These are phyloP conservation scores for Fusarium sp. DNA, from an alignment of 2,329 filamentous ascomycete genomes.

Conservation along the genomic window DNA sequence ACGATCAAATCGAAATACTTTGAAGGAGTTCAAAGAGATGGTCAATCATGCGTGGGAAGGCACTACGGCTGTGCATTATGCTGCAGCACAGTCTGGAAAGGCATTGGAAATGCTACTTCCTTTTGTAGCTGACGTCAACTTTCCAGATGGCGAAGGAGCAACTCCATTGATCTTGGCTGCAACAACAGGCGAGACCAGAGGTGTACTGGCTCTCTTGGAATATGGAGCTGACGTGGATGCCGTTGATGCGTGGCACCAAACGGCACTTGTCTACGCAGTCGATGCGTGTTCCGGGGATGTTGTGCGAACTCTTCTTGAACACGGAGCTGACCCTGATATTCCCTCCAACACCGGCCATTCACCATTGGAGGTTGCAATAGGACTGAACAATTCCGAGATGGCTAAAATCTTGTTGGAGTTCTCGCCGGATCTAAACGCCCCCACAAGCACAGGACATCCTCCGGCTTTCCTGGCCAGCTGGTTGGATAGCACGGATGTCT, in stretches of 20 bases:
- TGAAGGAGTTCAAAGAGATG: conserved; percentile 22
- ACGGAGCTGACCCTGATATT: conserved; percentile 35
- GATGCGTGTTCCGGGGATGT: conserved; percentile 24
- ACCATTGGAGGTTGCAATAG: conserved; percentile 25
- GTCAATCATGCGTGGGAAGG: conserved; percentile 37
- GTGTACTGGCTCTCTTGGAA: conserved; percentile 29
- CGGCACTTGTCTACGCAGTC: conserved; percentile 35
- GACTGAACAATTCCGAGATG: conserved; percentile 28
- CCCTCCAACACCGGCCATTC: conserved; percentile 23
- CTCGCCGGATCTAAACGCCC: conserved; percentile 18
- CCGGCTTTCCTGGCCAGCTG: conserved; percentile 30
- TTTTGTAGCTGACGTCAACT: conserved; percentile 31
- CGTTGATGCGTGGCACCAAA: conserved; percentile 31
- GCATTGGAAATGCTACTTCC: conserved; percentile 35
- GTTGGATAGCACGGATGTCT: conserved; percentile 17
- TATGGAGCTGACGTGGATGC: conserved; percentile 35
- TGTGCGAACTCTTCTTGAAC: conserved; percentile 28
- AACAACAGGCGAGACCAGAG: conserved; percentile 17
- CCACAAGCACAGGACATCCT: conserved; percentile 24
- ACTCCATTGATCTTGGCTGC: conserved; percentile 38
- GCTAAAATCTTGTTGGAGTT: conserved; percentile 32
- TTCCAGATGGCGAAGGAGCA: conserved; percentile 29
- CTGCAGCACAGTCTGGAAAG: conserved; percentile 29
- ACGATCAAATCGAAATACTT: not conserved
- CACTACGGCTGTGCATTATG: conserved; percentile 39